Evolutionary conservation across 108 stramenopile genomes (phyloP).

Genomic region (Fistulifera solaris): DNA sequence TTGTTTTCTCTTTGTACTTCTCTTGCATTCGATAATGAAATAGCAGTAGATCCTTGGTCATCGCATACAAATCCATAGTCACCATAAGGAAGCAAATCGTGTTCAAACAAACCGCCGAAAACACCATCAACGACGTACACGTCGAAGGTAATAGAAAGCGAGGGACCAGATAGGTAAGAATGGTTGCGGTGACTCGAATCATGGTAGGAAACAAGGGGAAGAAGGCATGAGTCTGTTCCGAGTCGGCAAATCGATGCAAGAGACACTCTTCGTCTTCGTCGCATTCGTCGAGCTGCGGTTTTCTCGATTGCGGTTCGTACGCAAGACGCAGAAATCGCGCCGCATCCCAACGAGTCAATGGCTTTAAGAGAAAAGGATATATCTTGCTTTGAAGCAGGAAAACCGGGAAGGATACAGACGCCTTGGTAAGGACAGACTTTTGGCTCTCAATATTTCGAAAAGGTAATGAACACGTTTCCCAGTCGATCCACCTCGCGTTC

Average conservation of each 20-base stretch:
- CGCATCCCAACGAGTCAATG: conserved; percentile 79
- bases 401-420: conserved; percentile 5
- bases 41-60: conserved; percentile 24
- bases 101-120: conserved; percentile 48
- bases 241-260: conserved; percentile 20
- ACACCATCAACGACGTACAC: conserved; percentile 43
- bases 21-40: neutral
- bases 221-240: conserved; percentile 81
- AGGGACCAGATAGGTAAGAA: conserved; percentile 25
- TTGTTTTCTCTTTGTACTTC: neutral
- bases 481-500: neutral
- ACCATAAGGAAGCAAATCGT: conserved; percentile 42
- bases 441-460: conserved; percentile 38
- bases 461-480: conserved; percentile 21
- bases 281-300: conserved; percentile 15
- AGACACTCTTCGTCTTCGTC: conserved; percentile 1
- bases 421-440: neutral
- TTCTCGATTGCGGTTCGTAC: conserved; percentile 33
- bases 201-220: conserved; percentile 61
- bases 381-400: neutral
- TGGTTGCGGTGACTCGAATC: conserved; percentile 34
- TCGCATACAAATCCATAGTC: conserved; percentile 38
- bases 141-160: conserved; percentile 42
- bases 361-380: conserved; percentile 48
- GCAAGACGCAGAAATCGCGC: conserved; percentile 68